Evolutionary conservation across 352 stramenopile genomes (phyloP), one percentile per base, ranked within the genome.

Genomic region (Phytophthora fragariaefolia): DNA sequence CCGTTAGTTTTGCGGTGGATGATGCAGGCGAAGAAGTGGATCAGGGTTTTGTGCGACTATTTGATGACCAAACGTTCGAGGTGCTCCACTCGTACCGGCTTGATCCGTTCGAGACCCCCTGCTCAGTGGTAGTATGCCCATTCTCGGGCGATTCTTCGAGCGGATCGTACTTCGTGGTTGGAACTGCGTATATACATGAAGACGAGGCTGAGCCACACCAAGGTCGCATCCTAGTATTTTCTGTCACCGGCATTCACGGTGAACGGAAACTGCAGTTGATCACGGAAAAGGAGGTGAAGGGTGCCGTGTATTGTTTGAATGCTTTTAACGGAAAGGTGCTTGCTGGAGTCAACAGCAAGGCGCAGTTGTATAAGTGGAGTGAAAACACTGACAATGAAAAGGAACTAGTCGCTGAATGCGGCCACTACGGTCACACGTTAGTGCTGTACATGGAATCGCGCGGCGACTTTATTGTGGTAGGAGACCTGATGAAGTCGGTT

Each of bases 61-160:
- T 99, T 49, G 97, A 99, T 58, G 97, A 99, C 86, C 92, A 97
- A 63, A 98, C 95, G 2, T 99, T 99, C 66, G 97, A 99, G 46
- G 80, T 89, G 10, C 74, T 97, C 3, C 76, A 96, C 55, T 94
- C 85, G 26, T 96, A 93, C 60, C 82, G 88, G 24, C 77, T 97
- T 6, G 90, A 97, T 75, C 85, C 86, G 23, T 93, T 95, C 27
- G 92, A 98, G 69, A 93, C 85, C 4, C 88, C 86, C 3, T 96
- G 87, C 64, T 97, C 92, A 2, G 83, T 97, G 22, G 72, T 94
- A 4, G 87, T 81, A 22, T 95, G 78, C 38, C 79, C 83, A 6
- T 95, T 97, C 62, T 64, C 77, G 17, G 89, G 89, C n/a, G 90
- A 97, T 60, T 79, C 81, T 1, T 83, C 82, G 1, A 74, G 80